Percentiles rank a stretch among this genome's conserved stretches.
Evolutionary conservation across 164 flowering plant species (phyloP).

Genomic region (Aristolochia californica): DNA sequence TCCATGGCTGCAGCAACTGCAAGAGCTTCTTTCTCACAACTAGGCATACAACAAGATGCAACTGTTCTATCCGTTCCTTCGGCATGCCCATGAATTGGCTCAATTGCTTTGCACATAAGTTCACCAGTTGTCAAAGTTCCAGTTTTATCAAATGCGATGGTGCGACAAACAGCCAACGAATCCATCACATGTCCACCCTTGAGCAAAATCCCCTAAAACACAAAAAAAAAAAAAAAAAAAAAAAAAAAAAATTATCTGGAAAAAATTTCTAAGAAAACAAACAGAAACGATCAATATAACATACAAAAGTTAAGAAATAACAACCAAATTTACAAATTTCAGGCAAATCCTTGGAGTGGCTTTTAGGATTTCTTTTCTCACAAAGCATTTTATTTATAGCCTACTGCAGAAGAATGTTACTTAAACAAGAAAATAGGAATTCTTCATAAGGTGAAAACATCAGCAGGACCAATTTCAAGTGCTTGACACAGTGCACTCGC

Average conservation of each 20-base stretch:
- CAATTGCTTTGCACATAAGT: constrained; percentile 81
- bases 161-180: constrained; percentile 83
- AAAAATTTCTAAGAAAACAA: too few relatives aligned
- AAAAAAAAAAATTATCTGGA: background rate
- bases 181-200: constrained; percentile 96
- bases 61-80: constrained; percentile 12
- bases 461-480: too few relatives aligned
- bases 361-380: too few relatives aligned
- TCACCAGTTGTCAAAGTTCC: constrained; percentile 97
- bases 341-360: too few relatives aligned
- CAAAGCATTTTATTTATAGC: too few relatives aligned
- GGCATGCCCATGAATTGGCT: constrained; percentile 83
- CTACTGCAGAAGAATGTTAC: too few relatives aligned
- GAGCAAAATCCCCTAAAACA: constrained; percentile 77
- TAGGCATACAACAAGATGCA: constrained; percentile 70
- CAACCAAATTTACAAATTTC: too few relatives aligned
- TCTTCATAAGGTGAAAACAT: too few relatives aligned
- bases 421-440: too few relatives aligned
- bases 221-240: background rate
- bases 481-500: too few relatives aligned
- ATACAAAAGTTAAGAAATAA: too few relatives aligned
- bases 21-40: constrained; percentile 93
- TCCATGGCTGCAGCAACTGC: constrained; percentile 99
- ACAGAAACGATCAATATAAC: background rate
- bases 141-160: constrained; percentile 96